Base-by-base conservation (phyloP, 495 filamentous ascomycete genomes). In the Aspergillus asperescens region DNA sequence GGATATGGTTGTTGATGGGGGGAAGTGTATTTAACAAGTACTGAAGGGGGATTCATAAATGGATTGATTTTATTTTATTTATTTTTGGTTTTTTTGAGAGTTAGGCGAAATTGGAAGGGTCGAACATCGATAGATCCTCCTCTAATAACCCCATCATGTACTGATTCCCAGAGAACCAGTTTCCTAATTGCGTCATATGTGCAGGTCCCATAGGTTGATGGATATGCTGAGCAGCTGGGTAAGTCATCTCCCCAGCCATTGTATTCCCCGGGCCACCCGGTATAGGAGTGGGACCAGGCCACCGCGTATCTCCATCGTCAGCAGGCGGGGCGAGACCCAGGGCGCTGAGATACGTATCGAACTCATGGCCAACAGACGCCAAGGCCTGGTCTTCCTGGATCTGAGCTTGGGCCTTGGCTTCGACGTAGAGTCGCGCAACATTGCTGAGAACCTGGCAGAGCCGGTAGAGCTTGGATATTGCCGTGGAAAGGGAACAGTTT, bases 91-190 rank as follows among this genome's bases (percentile, higher is more conserved):
- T n/a, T n/a, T n/a, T n/a, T n/a, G n/a, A n/a, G n/a, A n/a, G 25
- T 35, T 48, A 54, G 54, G n/a, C 19, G 1, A 25, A 35, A 47
- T 47, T 43, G 2, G 49, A 56, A 16, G 74, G 67, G 52, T 78
- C 75, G 34, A 83, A 77, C 48, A 72, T 64, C 8, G 76, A 75
- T 16, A 82, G 41, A 60, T 84, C 81, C 55, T 81, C 80, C 55
- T 85, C 81, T 42, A 86, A 52, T 51, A 87, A 51, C 0, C 78
- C 79, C 69, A 86, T 71, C 67, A 87, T 81, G 58, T 82, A 78
- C 34, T 79, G 77, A 57, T 83, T 84, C 0, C 83, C 80, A 27
- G 80, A 83, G 55, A 83, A 87, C 84, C 83, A 87, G 54, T 82
- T 83, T 18, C 79, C 81, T 8, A 87, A 57, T 49, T 81, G 76